A percentile compares a stretch with the other conserved stretches of the same genome.
Conservation (phyloP, 2,329 filamentous ascomycete species). For the Stachybotrys chartarum region DNA sequence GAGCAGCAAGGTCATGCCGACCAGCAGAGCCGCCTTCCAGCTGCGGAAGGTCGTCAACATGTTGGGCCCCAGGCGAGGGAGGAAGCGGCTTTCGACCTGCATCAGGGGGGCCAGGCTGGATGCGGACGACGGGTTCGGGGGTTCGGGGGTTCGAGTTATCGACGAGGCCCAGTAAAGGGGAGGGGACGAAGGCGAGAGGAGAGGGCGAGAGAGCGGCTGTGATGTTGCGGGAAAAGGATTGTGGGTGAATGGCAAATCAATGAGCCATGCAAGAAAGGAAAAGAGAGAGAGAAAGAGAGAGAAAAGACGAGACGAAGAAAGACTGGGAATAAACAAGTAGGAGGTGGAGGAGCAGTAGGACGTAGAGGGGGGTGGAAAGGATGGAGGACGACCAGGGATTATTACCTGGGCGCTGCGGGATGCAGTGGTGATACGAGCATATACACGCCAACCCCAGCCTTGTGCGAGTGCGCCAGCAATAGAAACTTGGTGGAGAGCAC, state of each 20-base stretch:
- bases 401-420: background rate
- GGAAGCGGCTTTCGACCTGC: constrained; percentile 7
- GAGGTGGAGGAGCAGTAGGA: background rate
- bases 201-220: background rate
- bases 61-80: constrained; percentile 4
- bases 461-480: too few relatives aligned
- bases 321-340: background rate
- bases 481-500: too few relatives aligned
- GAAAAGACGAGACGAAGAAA: background rate
- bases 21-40: constrained; percentile 17
- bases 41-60: constrained; percentile 12
- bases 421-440: too few relatives aligned
- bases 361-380: background rate
- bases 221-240: background rate
- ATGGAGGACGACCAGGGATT: background rate
- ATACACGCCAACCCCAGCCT: too few relatives aligned
- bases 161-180: background rate
- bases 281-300: background rate
- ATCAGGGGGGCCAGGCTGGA: constrained; percentile 4
- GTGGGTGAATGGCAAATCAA: background rate
- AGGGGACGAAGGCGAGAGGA: background rate
- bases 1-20: constrained; percentile 19
- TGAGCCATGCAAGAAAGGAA: background rate
- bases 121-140: background rate
- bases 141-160: background rate